Base-by-base conservation (phyloP, 352 stramenopile genomes). In the Aphanomyces stellatus region DNA sequence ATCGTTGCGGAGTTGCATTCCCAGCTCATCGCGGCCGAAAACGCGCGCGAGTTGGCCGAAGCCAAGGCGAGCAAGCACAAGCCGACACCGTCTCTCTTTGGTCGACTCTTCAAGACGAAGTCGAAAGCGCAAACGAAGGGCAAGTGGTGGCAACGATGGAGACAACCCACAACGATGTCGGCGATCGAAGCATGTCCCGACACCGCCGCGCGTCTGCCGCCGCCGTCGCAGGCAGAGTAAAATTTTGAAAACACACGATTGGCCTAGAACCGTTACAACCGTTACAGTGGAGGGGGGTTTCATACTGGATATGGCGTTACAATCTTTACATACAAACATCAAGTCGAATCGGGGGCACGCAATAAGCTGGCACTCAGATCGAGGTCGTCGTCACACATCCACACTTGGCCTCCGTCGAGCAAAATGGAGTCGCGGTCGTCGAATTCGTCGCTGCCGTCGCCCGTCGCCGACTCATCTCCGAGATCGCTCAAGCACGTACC, bases 1-100 rank as follows among this genome's bases (percentile, higher is more conserved):
- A 56, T 60, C 31, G 34, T 67, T 25, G 60, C 60, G 1, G 31
- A 67, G 3, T 22, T 67, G 6, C 60, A 67, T n/a, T 33, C 49
- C 8, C 49, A 57, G 49, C 49, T 57, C 6, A 13, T 57, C 33
- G 49, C 49, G 6, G 49, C 49, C 30, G 49, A 57, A 35, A 57
- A 57, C 19, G 49, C 49, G 30, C 25, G 49, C 25, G 27, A n/a
- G 6, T 37, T 57, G 25, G 49, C 49, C 8, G 49, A 57, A n/a
- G n/a, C n/a, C n/a, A 57, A 57, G 25, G 17, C 17, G 49, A 11
- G 30, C 22, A 35, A 57, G n/a, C 49, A 33, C 19, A 57, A 57
- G 49, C 30, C 30, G 30, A 11, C 19, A 1, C 33, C 33, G 13
- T 57, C 49, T 17, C 49, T 57, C 49, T 57, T 57, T 30, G 19